A percentile compares a stretch with the other conserved stretches of the same genome.
Evolutionary conservation across 2,329 filamentous ascomycete species (phyloP).

Genomic region (Xylariaceae sp.): DNA sequence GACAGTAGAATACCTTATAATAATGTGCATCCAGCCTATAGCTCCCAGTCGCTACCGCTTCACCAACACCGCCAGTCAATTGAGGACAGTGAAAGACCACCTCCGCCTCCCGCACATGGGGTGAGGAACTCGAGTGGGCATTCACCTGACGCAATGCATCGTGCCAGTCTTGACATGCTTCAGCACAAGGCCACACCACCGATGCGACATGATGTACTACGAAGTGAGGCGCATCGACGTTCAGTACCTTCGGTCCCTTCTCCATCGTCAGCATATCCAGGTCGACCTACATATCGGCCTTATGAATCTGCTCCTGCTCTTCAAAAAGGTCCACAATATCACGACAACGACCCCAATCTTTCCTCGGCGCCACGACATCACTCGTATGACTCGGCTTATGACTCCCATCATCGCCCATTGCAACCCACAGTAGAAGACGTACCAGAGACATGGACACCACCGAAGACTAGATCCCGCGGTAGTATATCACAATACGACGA

Average conservation of each 20-base stretch:
- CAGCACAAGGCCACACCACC: conserved; percentile 50
- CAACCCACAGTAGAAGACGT: conserved; percentile 70
- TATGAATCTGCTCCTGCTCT: conserved; percentile 55
- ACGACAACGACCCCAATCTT: conserved; percentile 44
- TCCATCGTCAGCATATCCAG: conserved; percentile 54
- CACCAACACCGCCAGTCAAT: conserved; percentile 43
- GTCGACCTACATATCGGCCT: conserved; percentile 58
- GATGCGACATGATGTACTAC: conserved; percentile 65
- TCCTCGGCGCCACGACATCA: conserved; percentile 52
- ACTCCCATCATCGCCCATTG: conserved; percentile 57
- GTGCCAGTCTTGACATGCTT: conserved; percentile 48
- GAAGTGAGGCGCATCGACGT: conserved; percentile 62
- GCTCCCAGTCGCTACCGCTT: conserved; percentile 27
- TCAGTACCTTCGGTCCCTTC: conserved; percentile 46
- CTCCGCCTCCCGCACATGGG: conserved; percentile 63
- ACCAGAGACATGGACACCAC: conserved; percentile 56
- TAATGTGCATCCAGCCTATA: conserved; percentile 30
- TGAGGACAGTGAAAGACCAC: conserved; percentile 54
- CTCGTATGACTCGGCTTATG: conserved; percentile 57
- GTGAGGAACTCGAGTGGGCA: conserved; percentile 52
- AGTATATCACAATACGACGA: conserved; percentile 46
- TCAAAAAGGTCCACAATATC: conserved; percentile 40
- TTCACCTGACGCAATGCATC: conserved; percentile 49
- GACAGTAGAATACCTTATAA: conserved; percentile 32
- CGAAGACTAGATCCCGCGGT: conserved; percentile 33